Evolutionary conservation across 495 filamentous ascomycete species (phyloP).

Genomic region (Aspergillus steynii): DNA sequence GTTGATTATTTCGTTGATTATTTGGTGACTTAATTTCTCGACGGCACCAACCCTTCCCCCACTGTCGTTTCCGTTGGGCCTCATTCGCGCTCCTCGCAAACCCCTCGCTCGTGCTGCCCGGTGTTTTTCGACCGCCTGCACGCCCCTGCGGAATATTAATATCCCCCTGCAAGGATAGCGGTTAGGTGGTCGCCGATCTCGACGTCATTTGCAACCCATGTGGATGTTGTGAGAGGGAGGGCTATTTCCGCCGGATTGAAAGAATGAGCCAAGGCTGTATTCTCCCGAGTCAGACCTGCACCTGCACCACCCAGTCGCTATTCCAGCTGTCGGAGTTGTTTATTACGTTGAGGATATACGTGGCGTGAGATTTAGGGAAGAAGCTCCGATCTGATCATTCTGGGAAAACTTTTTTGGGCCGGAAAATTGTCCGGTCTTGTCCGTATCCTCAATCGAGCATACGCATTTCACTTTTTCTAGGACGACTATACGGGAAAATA

Average conservation of each 20-base stretch:
- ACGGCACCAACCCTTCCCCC: not conserved
- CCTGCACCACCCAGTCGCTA: not conserved
- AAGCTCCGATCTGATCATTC: not conserved
- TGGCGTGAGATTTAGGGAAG: not conserved
- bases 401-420: not conserved
- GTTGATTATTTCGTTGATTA: not conserved
- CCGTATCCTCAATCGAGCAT: too few species aligned
- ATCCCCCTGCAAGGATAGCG: not conserved
- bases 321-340: not conserved
- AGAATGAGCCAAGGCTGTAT: constrained; percentile 13
- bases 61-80: constrained; percentile 13
- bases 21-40: not conserved
- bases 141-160: not conserved
- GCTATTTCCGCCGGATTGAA: not conserved
- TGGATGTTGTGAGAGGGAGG: constrained; percentile 1
- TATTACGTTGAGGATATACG: not conserved
- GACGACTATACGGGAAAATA: not conserved
- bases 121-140: not conserved
- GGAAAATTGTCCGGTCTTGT: not conserved
- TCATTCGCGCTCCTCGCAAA: constrained; percentile 6
- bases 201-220: not conserved
- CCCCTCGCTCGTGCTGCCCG: not conserved
- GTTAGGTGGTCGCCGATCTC: not conserved
- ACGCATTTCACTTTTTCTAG: not conserved
- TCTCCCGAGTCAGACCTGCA: constrained; percentile 8